Evolutionary conservation across 768 basidiomycete species (phyloP), one percentile per base, ranked within the genome.

Genomic region (Boletus coccyginus): DNA sequence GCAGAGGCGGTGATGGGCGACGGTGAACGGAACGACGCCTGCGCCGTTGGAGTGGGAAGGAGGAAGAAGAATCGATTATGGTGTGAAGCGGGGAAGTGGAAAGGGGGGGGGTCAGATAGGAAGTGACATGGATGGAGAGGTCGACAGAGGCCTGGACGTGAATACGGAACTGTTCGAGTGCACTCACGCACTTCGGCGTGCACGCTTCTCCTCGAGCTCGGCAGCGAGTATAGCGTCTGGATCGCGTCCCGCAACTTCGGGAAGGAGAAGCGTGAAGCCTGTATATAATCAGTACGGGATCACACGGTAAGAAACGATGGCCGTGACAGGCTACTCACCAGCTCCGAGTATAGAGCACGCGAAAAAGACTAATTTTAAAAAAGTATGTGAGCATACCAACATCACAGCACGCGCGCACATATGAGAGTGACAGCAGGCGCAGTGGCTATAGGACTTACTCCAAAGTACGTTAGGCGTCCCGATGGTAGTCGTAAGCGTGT

Each of bases 391-490:
- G 44, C 17, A 55, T 14, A 39, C 9, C 17, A 8, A 8, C 27
- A 21, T 17, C n/a, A 39, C 14, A 46, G 11, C 17, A 33, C 12
- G 16, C 31, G 7, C 8, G 14, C 24, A 19, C 14, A 8, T 16
- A 19, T 13, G 19, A 27, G 16, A 29, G 7, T 43, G 44, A 8
- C 31, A 39, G 17, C 27, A 27, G 27, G 27, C 19, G n/a, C n/a
- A 16, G 58, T 21, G 46, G 21, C 35, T 27, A 21, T 21, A 21
- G 33, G 27, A 79, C 84, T 60, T 61, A 89, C 87, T 89, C 87
- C 89, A 90, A 7, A 91, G 77, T 9, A 86, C 80, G 45, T 69
- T 71, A 0, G 85, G 80, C 9, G 85, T 87, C 17, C 89, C 89
- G 56, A 89, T 81, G n/a, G 73, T 66, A 43, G 78, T 62, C 24